phyloP scores from a whole-genome alignment of 192 early-diverging fungal genomes.

The Coemansia sp. region DNA sequence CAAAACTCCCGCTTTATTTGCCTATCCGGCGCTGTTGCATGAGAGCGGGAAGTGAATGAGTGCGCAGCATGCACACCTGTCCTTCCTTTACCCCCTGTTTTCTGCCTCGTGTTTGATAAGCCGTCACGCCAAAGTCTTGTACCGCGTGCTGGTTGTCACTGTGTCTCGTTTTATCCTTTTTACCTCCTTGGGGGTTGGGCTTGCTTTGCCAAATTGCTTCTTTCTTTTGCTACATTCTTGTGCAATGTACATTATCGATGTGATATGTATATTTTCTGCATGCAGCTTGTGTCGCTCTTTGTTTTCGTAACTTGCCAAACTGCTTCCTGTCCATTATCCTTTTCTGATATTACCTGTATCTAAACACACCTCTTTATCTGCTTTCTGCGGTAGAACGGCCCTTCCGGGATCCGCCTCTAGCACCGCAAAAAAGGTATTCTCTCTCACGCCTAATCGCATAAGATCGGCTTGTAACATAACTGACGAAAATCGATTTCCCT shows the following conservation, averaged over 20 bases:
- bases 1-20: background rate
- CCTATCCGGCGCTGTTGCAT: background rate
- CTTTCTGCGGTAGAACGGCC: background rate
- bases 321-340: background rate
- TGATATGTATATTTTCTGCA: background rate
- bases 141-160: too few relatives aligned
- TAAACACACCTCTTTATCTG: background rate
- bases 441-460: background rate
- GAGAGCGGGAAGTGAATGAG: background rate
- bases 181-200: too few relatives aligned
- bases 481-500: background rate
- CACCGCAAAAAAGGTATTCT: background rate
- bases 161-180: too few relatives aligned
- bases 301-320: background rate
- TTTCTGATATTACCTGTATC: background rate
- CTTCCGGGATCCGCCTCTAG: background rate
- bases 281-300: conserved; percentile 1
- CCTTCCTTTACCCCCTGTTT: background rate
- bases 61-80: background rate
- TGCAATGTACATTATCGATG: too few relatives aligned
- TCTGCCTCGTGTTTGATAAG: background rate
- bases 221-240: too few relatives aligned
- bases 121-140: background rate
- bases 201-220: too few relatives aligned
- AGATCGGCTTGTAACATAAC: background rate